Conservation (phyloP, 768 basidiomycete species). For the Hygrophoropsis aurantiaca region DNA sequence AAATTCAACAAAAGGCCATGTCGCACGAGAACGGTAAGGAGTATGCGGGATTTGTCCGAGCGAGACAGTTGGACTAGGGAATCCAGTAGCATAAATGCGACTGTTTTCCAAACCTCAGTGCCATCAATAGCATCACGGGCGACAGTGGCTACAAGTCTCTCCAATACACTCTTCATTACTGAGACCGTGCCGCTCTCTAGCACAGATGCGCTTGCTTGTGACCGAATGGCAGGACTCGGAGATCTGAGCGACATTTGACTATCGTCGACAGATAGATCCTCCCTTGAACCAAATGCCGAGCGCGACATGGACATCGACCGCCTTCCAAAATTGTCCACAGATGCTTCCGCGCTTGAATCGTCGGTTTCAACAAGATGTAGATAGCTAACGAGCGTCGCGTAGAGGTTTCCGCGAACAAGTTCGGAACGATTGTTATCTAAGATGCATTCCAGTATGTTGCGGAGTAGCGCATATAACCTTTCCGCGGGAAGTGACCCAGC, state of each 20-base stretch:
- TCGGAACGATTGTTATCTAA: slow-evolving; percentile 77
- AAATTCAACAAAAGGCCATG: slow-evolving; percentile 83
- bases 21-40: slow-evolving; percentile 58
- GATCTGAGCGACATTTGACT: slow-evolving; percentile 30
- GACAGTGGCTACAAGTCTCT: slow-evolving; percentile 69
- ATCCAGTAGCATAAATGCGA: slow-evolving; percentile 89
- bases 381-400: slow-evolving; percentile 88
- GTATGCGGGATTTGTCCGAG: slow-evolving; percentile 63
- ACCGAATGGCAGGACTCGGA: slow-evolving; percentile 12
- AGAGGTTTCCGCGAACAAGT: slow-evolving; percentile 91
- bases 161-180: slow-evolving; percentile 66
- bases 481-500: slow-evolving; percentile 78
- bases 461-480: slow-evolving; percentile 71
- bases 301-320: slow-evolving; percentile 32
- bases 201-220: slow-evolving; percentile 24
- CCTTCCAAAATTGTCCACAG: slow-evolving; percentile 20
- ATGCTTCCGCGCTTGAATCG: slow-evolving; percentile 15
- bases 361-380: slow-evolving; percentile 57
- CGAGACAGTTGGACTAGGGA: slow-evolving; percentile 73
- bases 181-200: slow-evolving; percentile 64
- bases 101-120: slow-evolving; percentile 94
- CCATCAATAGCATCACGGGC: slow-evolving; percentile 94
- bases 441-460: slow-evolving; percentile 72
- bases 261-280: slow-evolving; percentile 39
- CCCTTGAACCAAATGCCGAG: slow-evolving; percentile 37